Evolutionary conservation across 2,329 filamentous ascomycete genomes (phyloP).

Genomic region (Colletotrichum scovillei): DNA sequence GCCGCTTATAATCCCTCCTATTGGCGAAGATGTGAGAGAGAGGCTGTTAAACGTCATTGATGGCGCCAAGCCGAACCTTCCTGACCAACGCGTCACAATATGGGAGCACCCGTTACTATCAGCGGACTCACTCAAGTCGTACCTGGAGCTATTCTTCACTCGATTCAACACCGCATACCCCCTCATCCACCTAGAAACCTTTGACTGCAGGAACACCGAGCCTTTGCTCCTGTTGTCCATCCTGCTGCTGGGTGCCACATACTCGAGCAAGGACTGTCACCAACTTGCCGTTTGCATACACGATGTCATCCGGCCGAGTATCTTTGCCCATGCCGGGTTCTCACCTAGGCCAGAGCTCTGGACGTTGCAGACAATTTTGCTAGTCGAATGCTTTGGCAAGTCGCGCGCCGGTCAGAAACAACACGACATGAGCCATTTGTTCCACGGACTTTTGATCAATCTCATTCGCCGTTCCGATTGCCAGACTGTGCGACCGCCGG

Average conservation of each 20-base stretch:
- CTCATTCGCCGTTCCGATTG: slow-evolving; percentile 50
- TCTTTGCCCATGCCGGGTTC: slow-evolving; percentile 69
- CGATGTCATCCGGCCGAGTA: slow-evolving; percentile 67
- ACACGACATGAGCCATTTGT: slow-evolving; percentile 72
- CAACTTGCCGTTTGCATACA: slow-evolving; percentile 71
- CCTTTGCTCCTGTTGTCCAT: slow-evolving; percentile 65
- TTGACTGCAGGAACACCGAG: slow-evolving; percentile 61
- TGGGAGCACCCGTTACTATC: slow-evolving; percentile 63
- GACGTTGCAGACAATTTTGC: slow-evolving; percentile 69
- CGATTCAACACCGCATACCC: slow-evolving; percentile 71
- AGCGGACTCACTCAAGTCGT: slow-evolving; percentile 62
- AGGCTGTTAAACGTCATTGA: slow-evolving; percentile 62
- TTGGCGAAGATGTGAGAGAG: slow-evolving; percentile 54
- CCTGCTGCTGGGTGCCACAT: slow-evolving; percentile 70
- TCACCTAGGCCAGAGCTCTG: slow-evolving; percentile 69
- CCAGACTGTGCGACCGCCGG: slow-evolving; percentile 45
- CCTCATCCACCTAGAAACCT: slow-evolving; percentile 68
- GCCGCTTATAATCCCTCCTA: slow-evolving; percentile 39
- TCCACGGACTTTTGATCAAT: slow-evolving; percentile 51
- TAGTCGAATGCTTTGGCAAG: slow-evolving; percentile 75
- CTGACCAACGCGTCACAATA: slow-evolving; percentile 58
- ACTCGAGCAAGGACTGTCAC: slow-evolving; percentile 68
- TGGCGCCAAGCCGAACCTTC: slow-evolving; percentile 57
- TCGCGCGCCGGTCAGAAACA: slow-evolving; percentile 71
- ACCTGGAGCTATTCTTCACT: slow-evolving; percentile 69